Percentiles rank a stretch among this genome's conserved stretches.
phyloP scores from a whole-genome alignment of 2,329 filamentous ascomycete genomes.

The Aureobasidium sp. region DNA sequence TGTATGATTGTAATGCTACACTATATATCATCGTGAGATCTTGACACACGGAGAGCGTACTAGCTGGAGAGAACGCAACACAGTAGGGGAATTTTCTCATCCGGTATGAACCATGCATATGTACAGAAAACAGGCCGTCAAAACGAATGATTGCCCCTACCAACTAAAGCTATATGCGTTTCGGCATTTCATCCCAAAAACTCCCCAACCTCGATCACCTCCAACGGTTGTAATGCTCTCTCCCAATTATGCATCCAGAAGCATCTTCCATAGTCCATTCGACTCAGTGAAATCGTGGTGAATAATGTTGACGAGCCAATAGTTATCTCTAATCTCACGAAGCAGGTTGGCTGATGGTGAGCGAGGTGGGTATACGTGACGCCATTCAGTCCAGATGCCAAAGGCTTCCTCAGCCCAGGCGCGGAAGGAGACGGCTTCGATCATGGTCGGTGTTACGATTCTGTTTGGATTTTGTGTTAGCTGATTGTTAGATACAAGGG shows the following conservation, averaged over 20 bases:
- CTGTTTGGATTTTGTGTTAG: not conserved
- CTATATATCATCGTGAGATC: too few species aligned
- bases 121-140: too few species aligned
- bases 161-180: too few species aligned
- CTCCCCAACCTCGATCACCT: too few species aligned
- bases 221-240: too few species aligned
- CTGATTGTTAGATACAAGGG: not conserved
- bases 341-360: constrained; percentile 65
- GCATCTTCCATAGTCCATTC: constrained; percentile 62
- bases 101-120: too few species aligned
- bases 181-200: too few species aligned
- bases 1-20: too few species aligned
- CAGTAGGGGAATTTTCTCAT: too few species aligned
- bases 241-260: constrained; percentile 34
- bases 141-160: too few species aligned
- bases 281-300: constrained; percentile 67
- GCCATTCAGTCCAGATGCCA: constrained; percentile 92
- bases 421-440: constrained; percentile 87
- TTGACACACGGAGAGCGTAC: too few species aligned
- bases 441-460: constrained; percentile 91
- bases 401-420: constrained; percentile 96
- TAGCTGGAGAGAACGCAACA: too few species aligned
- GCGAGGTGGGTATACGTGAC: constrained; percentile 70
- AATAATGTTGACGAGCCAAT: constrained; percentile 87
- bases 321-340: constrained; percentile 55